Percentiles rank a stretch among this genome's conserved stretches.
phyloP scores from a whole-genome alignment of 2,329 filamentous ascomycete genomes.

The Neospermospora avenae region DNA sequence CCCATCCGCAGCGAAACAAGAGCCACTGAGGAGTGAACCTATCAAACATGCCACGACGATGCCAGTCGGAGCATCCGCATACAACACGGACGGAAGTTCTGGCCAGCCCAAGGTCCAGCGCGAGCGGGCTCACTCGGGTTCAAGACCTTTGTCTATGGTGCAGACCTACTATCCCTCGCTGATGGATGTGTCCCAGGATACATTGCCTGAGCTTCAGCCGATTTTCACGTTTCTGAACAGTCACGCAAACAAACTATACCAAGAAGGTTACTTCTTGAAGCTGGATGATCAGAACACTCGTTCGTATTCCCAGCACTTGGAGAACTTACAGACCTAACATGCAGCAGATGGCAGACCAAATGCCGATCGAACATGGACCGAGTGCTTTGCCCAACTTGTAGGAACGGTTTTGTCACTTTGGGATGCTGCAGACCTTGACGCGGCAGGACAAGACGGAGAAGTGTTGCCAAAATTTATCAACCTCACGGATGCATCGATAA shows the following conservation, averaged over 20 bases:
- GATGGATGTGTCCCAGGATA: constrained; percentile 82
- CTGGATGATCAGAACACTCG: constrained; percentile 90
- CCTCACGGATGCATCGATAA: constrained; percentile 93
- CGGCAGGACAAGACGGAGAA: constrained; percentile 78
- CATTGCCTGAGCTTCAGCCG: constrained; percentile 86
- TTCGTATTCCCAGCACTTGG: constrained; percentile 47
- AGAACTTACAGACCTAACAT: constrained; percentile 32
- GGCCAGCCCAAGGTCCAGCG: constrained; percentile 37
- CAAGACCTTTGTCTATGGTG: constrained; percentile 80
- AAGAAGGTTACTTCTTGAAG: constrained; percentile 97
- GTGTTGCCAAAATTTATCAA: constrained; percentile 94
- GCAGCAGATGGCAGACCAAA: constrained; percentile 78
- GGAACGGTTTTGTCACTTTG: constrained; percentile 93
- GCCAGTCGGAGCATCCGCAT: constrained; percentile 8
- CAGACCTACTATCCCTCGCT: constrained; percentile 80
- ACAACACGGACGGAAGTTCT: constrained; percentile 21
- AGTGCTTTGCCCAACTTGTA: constrained; percentile 95
- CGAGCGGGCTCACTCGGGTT: constrained; percentile 47
- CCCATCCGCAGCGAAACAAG: constrained; percentile 25
- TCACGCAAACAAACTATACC: constrained; percentile 94
- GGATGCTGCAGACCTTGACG: constrained; percentile 90
- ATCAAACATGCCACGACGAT: constrained; percentile 40
- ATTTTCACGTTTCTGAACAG: constrained; percentile 94
- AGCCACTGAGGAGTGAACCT: constrained; percentile 21
- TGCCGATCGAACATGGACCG: constrained; percentile 83